Evolutionary conservation across 768 basidiomycete genomes (phyloP), one percentile per base, ranked within the genome.

Genomic region (Rhodotorula graminis): DNA sequence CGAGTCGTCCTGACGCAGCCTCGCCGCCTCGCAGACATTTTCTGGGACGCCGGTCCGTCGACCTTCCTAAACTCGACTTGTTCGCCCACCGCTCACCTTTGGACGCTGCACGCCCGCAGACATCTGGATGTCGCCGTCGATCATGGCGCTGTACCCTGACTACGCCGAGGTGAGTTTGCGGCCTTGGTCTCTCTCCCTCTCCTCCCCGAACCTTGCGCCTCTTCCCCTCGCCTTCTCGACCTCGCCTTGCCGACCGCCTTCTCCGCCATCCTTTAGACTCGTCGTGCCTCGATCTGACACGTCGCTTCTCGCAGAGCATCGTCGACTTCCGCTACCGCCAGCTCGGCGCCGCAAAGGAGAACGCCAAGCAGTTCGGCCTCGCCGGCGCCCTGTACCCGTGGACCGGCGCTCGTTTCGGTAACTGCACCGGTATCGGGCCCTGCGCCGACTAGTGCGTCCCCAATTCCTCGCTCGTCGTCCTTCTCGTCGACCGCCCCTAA

Each of bases 321-420:
- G 29, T 70, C 68, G 61, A 76, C 59, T 76, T 70, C 70, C 67
- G 67, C 18, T 62, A 49, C 62, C 66, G 70, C 4, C 74, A 75
- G 50, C 74, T 72, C 53, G 75, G 71, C 29, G 68, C 62, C 11
- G 75, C 75, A 6, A 31, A 64, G 37, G 57, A 67, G 59, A 69
- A 72, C 65, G 71, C 74, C 5, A 11, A 25, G 25, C n/a, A 60
- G 37, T 64, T 42, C 74, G 58, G 61, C 53, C 52, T 53, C 11
- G 14, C 31, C 0, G 68, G 71, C 10, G 68, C 75, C 29, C 31
- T 76, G 7, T 76, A 72, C 53, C 75, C 75, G 0, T 76, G 75
- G 75, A 70, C 63, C 18, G 62, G 37, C 8, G 71, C 21, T 1
- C 61, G 75, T 0, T 70, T 64, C 66, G 75, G 75, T 1, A 76